These are phyloP conservation scores for Glycine latifolia DNA, from an alignment of 306 rosid genomes.

Conservation along the genomic window DNA sequence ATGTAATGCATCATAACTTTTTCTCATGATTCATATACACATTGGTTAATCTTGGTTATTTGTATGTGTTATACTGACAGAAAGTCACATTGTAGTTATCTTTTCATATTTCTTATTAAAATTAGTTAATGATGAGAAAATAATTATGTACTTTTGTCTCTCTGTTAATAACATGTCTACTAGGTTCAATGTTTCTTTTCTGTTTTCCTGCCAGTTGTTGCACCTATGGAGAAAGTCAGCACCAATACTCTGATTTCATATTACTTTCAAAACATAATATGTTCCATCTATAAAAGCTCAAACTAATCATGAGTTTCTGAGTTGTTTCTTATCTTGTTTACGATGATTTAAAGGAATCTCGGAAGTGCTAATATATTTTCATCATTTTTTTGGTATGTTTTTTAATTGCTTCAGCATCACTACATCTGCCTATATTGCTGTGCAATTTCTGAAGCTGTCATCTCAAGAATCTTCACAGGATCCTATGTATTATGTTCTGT, in stretches of 20 bases:
- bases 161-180: constrained; percentile 6
- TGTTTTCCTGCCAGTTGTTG: constrained; percentile 27
- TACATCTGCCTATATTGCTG: constrained; percentile 67
- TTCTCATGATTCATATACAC: not conserved
- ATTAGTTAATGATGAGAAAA: constrained; percentile 20
- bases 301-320: constrained; percentile 6
- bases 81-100: constrained; percentile 30
- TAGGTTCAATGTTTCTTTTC: constrained; percentile 10
- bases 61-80: not conserved
- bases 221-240: constrained; percentile 28
- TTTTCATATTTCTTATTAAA: constrained; percentile 24
- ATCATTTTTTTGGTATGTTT: not conserved
- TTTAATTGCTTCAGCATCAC: constrained; percentile 60
- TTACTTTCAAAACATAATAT: constrained; percentile 13
- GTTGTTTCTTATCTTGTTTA: constrained; percentile 34
- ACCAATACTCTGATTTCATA: constrained; percentile 26
- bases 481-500: constrained; percentile 70
- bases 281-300: constrained; percentile 29
- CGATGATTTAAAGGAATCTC: constrained; percentile 11
- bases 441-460: constrained; percentile 77
- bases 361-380: constrained; percentile 39
- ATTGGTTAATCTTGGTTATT: constrained; percentile 28
- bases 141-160: constrained; percentile 3
- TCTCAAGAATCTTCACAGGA: constrained; percentile 69
- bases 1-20: not conserved